Base-by-base conservation (phyloP, 2,329 filamentous ascomycete genomes). In the Coniella vitis region DNA sequence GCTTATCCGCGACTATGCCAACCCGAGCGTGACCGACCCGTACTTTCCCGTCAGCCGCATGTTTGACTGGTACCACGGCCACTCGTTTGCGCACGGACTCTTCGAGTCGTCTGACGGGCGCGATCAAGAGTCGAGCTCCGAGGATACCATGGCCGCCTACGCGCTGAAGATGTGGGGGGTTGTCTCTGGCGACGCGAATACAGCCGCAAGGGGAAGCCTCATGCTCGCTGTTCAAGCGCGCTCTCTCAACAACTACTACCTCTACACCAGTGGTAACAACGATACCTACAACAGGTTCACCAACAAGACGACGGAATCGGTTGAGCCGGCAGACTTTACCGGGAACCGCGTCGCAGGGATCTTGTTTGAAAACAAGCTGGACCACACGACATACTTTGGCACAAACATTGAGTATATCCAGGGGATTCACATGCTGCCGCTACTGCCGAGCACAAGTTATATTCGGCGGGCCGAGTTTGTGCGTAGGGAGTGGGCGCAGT, bases 1-100 rank as follows among this genome's bases (percentile, higher is more conserved):
- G 55, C 74, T 98, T 39, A 83, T 93, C 42, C 84, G 93, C 50
- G 93, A 98, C 56, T 68, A 78, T 42, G 84, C 90, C 39, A 95
- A 95, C 65, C 83, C 90, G 0, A 83, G 79, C 57, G 61, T 73
- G 3, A 63, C 75, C 16, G 90, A 95, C 62, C 72, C 75, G 22
- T 81, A 81, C 58, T 97, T 94, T 65, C 90, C 91, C 0, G 83
- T 88, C 57, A 90, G 78, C 53, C 80, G 93, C 42, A 80, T 74
- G 49, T 97, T 96, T 61, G 93, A 97, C 67, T 96, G 89, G 88
- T 97, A 84, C 65, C 83, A 94, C 60, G 93, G 91, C 2, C 93
- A 97, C 72, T 90, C 85, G 51, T 96, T 91, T 89, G 91, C 91
- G 2, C 89, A 88, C 48, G 87, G 87, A 1, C 68, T 91, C 4